Conservation (phyloP, 164 flowering plant species). For the Berberis vulgaris region DNA sequence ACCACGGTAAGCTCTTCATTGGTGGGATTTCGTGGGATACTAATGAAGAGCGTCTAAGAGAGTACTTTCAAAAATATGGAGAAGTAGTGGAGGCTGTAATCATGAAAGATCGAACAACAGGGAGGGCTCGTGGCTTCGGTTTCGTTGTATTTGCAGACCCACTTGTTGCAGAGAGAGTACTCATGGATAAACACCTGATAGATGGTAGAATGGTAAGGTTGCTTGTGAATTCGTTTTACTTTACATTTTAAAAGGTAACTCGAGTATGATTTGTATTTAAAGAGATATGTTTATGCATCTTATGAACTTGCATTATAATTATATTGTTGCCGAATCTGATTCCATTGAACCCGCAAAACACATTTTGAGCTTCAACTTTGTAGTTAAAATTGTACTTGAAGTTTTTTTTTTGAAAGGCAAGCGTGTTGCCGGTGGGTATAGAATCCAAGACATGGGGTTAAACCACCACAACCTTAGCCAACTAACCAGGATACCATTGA, state of each 20-base stretch:
- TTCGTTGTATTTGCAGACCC: slow-evolving; percentile 2
- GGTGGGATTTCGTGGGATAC: slow-evolving; percentile 4
- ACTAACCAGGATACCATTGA: too few relatives aligned
- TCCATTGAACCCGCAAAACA: neutral
- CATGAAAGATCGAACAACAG: neutral
- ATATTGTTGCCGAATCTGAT: neutral
- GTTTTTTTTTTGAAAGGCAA: too few relatives aligned
- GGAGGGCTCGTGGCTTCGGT: neutral
- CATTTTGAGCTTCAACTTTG: too few relatives aligned
- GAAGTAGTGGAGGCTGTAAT: slow-evolving; percentile 1
- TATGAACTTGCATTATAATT: neutral
- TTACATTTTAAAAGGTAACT: too few relatives aligned
- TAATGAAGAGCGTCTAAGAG: neutral
- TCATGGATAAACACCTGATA: neutral
- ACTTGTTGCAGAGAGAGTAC: neutral
- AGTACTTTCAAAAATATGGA: neutral
- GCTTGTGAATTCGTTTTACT: too few relatives aligned
- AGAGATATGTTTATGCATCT: neutral
- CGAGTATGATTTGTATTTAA: too few relatives aligned
- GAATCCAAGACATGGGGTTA: too few relatives aligned
- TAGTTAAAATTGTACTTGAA: too few relatives aligned
- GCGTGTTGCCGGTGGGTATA: too few relatives aligned
- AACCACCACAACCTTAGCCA: too few relatives aligned
- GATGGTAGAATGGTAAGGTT: slow-evolving; percentile 1
- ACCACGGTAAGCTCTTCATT: neutral